These are phyloP conservation scores for Gnomoniopsis sp. DNA, from an alignment of 2,329 filamentous ascomycete genomes.

Conservation along the genomic window DNA sequence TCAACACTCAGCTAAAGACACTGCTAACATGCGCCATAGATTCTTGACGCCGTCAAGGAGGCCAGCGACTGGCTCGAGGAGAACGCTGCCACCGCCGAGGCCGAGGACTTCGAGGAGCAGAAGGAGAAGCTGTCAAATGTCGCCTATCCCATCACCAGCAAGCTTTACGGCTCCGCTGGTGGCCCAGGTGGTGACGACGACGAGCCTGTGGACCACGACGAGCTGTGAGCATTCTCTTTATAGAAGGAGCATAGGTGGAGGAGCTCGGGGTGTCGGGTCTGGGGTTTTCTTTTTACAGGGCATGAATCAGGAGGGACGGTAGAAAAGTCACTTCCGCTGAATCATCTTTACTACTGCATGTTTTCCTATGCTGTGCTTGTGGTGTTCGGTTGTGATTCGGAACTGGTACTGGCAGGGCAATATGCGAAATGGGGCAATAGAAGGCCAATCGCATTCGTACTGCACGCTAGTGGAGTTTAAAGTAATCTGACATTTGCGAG, in stretches of 20 bases:
- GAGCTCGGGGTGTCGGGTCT: neutral
- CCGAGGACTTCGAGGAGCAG: conserved; percentile 98
- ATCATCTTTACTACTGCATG: conserved; percentile 13
- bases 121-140: conserved; percentile 98
- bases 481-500: neutral
- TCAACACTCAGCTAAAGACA: neutral
- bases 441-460: conserved; percentile 7
- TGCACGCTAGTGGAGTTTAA: conserved; percentile 16
- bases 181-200: conserved; percentile 66
- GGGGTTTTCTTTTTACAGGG: neutral
- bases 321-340: conserved; percentile 14
- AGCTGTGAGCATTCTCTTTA: conserved; percentile 57
- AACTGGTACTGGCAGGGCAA: conserved; percentile 7
- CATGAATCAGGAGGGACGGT: conserved; percentile 1
- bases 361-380: neutral
- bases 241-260: neutral
- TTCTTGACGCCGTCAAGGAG: conserved; percentile 96
- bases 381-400: conserved; percentile 13
- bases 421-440: conserved; percentile 4
- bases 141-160: conserved; percentile 98
- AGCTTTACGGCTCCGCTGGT: conserved; percentile 74
- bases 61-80: conserved; percentile 94
- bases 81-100: conserved; percentile 78
- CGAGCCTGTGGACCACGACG: conserved; percentile 67
- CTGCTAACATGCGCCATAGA: conserved; percentile 43